Evolutionary conservation across 805 yeast species (phyloP).

Genomic region (Candida silvicultrix): DNA sequence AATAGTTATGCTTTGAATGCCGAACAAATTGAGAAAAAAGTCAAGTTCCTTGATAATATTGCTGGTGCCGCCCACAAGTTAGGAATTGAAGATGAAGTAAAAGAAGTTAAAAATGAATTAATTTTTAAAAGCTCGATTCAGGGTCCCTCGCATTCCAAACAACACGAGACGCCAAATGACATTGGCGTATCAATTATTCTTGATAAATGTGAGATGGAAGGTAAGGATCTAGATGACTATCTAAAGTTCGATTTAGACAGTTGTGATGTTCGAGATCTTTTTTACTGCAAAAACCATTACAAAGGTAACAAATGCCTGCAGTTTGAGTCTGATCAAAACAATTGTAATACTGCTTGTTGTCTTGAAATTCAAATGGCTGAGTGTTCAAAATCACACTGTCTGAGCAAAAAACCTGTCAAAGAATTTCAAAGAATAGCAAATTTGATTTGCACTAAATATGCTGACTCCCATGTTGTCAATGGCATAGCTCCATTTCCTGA

Average conservation of each 20-base stretch:
- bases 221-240: constrained; percentile 9
- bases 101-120: constrained; percentile 10
- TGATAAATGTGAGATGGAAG: constrained; percentile 16
- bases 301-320: constrained; percentile 10
- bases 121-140: constrained; percentile 8
- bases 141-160: not conserved
- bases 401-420: constrained; percentile 9
- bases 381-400: constrained; percentile 18
- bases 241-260: constrained; percentile 15
- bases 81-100: constrained; percentile 7
- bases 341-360: constrained; percentile 21
- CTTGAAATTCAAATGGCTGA: constrained; percentile 17
- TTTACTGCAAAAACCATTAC: constrained; percentile 17
- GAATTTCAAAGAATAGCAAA: constrained; percentile 15
- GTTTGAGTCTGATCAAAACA: constrained; percentile 7
- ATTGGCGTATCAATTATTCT: constrained; percentile 8
- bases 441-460: constrained; percentile 16
- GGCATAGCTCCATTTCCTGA: constrained; percentile 16
- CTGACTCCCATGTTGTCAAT: constrained; percentile 16
- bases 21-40: constrained; percentile 7
- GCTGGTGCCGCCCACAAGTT: constrained; percentile 10
- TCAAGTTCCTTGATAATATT: constrained; percentile 7
- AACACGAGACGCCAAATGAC: not conserved
- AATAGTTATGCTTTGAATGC: constrained; percentile 3
- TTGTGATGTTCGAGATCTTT: constrained; percentile 20